Base-by-base conservation (phyloP, 139 green algal genomes). In the Micromonas pusilla region DNA sequence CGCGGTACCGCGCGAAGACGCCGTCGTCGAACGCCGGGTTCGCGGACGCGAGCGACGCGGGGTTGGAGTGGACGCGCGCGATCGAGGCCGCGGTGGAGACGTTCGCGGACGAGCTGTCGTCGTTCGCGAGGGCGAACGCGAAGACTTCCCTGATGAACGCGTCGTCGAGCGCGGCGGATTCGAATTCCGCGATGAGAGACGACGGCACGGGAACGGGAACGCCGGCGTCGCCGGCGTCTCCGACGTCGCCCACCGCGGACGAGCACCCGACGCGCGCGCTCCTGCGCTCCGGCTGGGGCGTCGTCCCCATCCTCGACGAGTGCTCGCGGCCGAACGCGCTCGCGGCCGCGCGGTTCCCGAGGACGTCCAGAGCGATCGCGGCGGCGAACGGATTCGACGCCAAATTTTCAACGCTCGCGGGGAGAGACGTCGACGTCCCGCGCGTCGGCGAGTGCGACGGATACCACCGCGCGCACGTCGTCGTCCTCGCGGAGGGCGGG, bases 401-500 rank as follows among this genome's bases (percentile, higher is more conserved):
- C 23, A 65, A 25, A 65, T 23, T 65, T 23, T 23, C 26, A 2
- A 25, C 54, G 1, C 26, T 65, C 23, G 26, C 23, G 54, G 23
- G 23, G 54, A 65, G 54, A 2, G n/a, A 65, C 26, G 26, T 23
- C 23, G n/a, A 65, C 54, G 54, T 31, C 23, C 23, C n/a, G 2
- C n/a, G 26, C 13, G 60, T 67, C 65, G 65, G 45, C 45, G 45
- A 23, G 9, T 23, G 45, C 45, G 65, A 72, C 30, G 65, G 65
- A 39, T 72, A 72, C 30, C 38, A 26, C n/a, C n/a, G 65, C 3
- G 30, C 30, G 30, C 65, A 72, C 65, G 65, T 72, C 28, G 65
- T 72, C 28, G 3, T 72, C n/a, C n/a, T 26, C 23, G 26, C 26
- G 4, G 65, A 72, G n/a, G n/a, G n/a, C n/a, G n/a, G n/a, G n/a